phyloP scores from a whole-genome alignment of 1,139 yeast species.

The Scheffersomyces quercinus region DNA sequence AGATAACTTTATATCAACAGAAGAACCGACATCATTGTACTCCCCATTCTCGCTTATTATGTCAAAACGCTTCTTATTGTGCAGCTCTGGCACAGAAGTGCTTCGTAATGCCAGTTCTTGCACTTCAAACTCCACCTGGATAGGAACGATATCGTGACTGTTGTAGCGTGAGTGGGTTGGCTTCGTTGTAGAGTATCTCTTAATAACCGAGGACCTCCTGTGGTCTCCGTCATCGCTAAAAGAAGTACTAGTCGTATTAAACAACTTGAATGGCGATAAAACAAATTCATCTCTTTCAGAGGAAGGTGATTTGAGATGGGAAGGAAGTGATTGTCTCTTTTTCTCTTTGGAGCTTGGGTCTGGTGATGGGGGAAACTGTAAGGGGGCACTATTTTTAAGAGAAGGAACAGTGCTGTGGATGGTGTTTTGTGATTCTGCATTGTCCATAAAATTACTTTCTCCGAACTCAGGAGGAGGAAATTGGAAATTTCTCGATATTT shows the following conservation, averaged over 20 bases:
- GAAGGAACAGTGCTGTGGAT: no score
- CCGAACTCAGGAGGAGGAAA: slow-evolving; percentile 21
- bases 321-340: slow-evolving; percentile 41
- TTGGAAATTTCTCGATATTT: slow-evolving; percentile 24
- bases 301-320: slow-evolving; percentile 14
- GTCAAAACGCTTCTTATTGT: slow-evolving; percentile 10
- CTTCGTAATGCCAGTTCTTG: slow-evolving; percentile 21
- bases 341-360: slow-evolving; percentile 27
- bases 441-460: neutral
- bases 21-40: neutral
- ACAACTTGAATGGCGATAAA: slow-evolving; percentile 45
- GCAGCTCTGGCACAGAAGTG: slow-evolving; percentile 32
- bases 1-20: slow-evolving; percentile 6
- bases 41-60: slow-evolving; percentile 12
- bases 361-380: slow-evolving; percentile 36
- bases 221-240: slow-evolving; percentile 18
- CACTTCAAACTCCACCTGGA: slow-evolving; percentile 46
- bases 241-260: slow-evolving; percentile 17
- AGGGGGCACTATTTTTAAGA: neutral
- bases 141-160: slow-evolving; percentile 47
- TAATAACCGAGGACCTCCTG: slow-evolving; percentile 8
- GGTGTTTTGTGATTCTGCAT: neutral
- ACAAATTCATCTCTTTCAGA: slow-evolving; percentile 37
- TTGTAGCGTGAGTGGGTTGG: slow-evolving; percentile 43
- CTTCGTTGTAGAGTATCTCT: slow-evolving; percentile 31